Evolutionary conservation across 495 filamentous ascomycete genomes (phyloP).

Genomic region (Penicillium argentinense): DNA sequence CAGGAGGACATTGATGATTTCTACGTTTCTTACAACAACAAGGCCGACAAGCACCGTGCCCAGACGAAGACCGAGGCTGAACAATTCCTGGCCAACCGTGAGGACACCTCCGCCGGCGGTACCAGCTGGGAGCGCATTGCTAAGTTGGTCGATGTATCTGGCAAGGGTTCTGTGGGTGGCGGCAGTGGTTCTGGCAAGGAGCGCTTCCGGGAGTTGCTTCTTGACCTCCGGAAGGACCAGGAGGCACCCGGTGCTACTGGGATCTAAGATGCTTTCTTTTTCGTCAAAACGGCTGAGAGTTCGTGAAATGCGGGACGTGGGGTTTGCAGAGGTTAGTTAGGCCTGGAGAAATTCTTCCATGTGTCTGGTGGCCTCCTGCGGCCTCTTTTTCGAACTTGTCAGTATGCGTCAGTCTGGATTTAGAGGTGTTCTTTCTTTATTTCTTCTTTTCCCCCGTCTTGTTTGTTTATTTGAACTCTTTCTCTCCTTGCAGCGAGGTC

Average conservation of each 20-base stretch:
- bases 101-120: constrained; percentile 89
- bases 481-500: constrained; percentile 31
- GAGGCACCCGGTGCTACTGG: constrained; percentile 79
- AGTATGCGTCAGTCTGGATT: constrained; percentile 12
- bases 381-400: constrained; percentile 16
- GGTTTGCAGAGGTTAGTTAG: not conserved
- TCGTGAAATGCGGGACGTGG: constrained; percentile 1
- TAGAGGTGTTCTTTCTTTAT: constrained; percentile 25
- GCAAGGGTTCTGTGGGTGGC: constrained; percentile 84
- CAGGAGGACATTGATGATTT: constrained; percentile 94
- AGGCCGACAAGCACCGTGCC: constrained; percentile 85
- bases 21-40: constrained; percentile 98
- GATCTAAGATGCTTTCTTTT: constrained; percentile 27
- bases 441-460: constrained; percentile 9
- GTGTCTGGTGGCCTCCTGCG: constrained; percentile 4
- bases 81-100: constrained; percentile 81
- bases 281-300: not conserved
- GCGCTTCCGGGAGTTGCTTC: constrained; percentile 86
- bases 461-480: constrained; percentile 25
- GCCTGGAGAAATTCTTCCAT: constrained; percentile 4
- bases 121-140: constrained; percentile 99
- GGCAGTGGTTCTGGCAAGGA: constrained; percentile 88
- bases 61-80: constrained; percentile 91
- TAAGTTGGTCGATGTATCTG: constrained; percentile 93
- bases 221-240: constrained; percentile 88